Evolutionary conservation across 2,329 filamentous ascomycete species (phyloP), one percentile per base, ranked within the genome.

Genomic region (Clathrospora elynae): DNA sequence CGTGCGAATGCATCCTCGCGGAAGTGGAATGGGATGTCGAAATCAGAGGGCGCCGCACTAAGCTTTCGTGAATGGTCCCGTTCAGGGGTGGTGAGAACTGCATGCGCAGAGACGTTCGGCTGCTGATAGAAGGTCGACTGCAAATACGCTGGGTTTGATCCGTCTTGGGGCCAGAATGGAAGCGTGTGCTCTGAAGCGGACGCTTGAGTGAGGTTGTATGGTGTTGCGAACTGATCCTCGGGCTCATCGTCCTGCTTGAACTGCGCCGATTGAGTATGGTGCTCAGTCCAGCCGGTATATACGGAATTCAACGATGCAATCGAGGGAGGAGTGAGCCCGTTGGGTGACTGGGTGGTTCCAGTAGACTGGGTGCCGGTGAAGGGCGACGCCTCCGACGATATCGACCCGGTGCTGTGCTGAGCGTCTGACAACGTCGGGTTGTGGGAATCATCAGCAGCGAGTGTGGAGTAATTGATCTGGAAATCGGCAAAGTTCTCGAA

Each of bases 231-330:
- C 7, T 59, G 46, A 38, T 66, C 65, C 8, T 64, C 60, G 18
- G 51, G 40, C 9, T 67, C 58, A 28, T 58, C 61, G 37, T 49
- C 45, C 7, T 57, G 54, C 16, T 59, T 61, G 32, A n/a, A 64
- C 51, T 30, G 54, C 14, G 14, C 52, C 49, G 32, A 40, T 48
- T 37, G 53, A 50, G 16, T 54, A 18, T 53, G 60, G n/a, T 70
- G 61, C 14, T 67, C 66, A 24, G 64, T 69, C 67, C 66, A 71
- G 9, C 62, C 64, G 1, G 67, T 64, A 35, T 70, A 70, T 22
- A 68, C 51, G 12, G 67, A 71, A 13, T 67, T 55, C 17, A 70
- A 53, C 11, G 67, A 70, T 6, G 63, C 59, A 7, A 70, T 63
- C 2, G 68, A 67, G 11, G 62, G 55, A 13, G 62, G 55, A 26